Conservation (phyloP, 352 stramenopile genomes). For the Phytopythium cucurbitacearum region DNA sequence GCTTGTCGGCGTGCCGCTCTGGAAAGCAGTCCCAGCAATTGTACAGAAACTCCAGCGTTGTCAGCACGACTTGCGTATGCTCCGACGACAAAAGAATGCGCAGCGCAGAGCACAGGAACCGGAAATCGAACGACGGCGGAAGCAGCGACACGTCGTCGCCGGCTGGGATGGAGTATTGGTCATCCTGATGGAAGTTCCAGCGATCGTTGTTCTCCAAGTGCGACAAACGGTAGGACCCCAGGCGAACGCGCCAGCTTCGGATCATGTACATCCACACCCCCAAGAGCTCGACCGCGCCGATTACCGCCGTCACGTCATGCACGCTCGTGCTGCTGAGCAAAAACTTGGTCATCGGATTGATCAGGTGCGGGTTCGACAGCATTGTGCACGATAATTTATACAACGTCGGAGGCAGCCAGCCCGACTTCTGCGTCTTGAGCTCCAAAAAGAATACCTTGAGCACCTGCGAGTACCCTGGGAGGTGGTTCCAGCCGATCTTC, state of each 20-base stretch:
- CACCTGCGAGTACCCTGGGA: slow-evolving; percentile 84
- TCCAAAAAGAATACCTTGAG: slow-evolving; percentile 88
- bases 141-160: slow-evolving; percentile 83
- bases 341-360: slow-evolving; percentile 91
- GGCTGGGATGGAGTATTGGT: slow-evolving; percentile 86
- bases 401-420: slow-evolving; percentile 78
- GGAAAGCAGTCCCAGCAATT: slow-evolving; percentile 90
- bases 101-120: slow-evolving; percentile 76
- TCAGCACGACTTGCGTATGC: slow-evolving; percentile 84
- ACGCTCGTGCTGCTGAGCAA: slow-evolving; percentile 83
- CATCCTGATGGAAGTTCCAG: slow-evolving; percentile 89
- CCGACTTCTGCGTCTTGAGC: slow-evolving; percentile 86
- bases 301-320: slow-evolving; percentile 84
- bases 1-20: slow-evolving; percentile 83
- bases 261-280: slow-evolving; percentile 92
- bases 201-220: slow-evolving; percentile 88
- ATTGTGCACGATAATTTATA: slow-evolving; percentile 90
- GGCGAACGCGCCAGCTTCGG: slow-evolving; percentile 82
- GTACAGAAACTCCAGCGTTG: slow-evolving; percentile 86
- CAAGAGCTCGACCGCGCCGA: slow-evolving; percentile 81
- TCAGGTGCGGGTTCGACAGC: slow-evolving; percentile 82
- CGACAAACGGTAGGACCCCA: slow-evolving; percentile 83
- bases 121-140: slow-evolving; percentile 85
- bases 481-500: slow-evolving; percentile 85
- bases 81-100: slow-evolving; percentile 81